Percentiles rank a stretch among this genome's conserved stretches.
Conservation (phyloP, 495 filamentous ascomycete species). For the Parathielavia appendiculata region DNA sequence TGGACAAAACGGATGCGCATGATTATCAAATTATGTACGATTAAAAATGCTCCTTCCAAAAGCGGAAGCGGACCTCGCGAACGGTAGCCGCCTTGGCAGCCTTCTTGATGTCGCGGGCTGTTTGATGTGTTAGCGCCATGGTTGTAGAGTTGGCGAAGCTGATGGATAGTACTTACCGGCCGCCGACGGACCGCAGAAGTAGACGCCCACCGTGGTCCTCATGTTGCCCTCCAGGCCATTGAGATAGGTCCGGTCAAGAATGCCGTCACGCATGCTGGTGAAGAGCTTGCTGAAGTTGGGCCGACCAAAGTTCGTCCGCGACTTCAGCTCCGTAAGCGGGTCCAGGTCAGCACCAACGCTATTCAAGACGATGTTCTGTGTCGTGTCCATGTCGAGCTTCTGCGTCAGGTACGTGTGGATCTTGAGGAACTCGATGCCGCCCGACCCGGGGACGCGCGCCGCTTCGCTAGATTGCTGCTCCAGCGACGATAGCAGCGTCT, state of each 20-base stretch:
- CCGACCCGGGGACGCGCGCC: conserved; percentile 56
- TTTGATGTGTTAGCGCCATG: conserved; percentile 33
- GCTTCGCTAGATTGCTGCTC: conserved; percentile 74
- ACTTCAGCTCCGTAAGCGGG: conserved; percentile 84
- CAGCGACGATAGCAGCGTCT: conserved; percentile 85
- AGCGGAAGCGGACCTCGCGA: conserved; percentile 83
- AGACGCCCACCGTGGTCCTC: conserved; percentile 86
- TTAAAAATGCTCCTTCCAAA: conserved; percentile 95
- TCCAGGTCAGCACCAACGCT: conserved; percentile 81
- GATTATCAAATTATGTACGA: conserved; percentile 20
- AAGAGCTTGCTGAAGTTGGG: conserved; percentile 87
- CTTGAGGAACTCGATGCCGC: conserved; percentile 79
- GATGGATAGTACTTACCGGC: conserved; percentile 40
- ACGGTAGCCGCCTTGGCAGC: conserved; percentile 66
- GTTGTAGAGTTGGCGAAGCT: not conserved
- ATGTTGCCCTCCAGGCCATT: conserved; percentile 66
- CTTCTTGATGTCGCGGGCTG: conserved; percentile 77
- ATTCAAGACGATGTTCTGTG: conserved; percentile 95
- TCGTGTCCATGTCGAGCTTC: conserved; percentile 81
- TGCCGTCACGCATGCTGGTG: conserved; percentile 77
- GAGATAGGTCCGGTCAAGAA: conserved; percentile 79
- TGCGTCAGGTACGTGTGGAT: conserved; percentile 99
- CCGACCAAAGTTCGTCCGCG: conserved; percentile 90
- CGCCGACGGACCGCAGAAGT: conserved; percentile 76
- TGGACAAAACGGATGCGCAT: not conserved